A percentile compares a stretch with the other conserved stretches of the same genome.
phyloP scores from a whole-genome alignment of 1,139 yeast species.

The Pichia sp. region DNA sequence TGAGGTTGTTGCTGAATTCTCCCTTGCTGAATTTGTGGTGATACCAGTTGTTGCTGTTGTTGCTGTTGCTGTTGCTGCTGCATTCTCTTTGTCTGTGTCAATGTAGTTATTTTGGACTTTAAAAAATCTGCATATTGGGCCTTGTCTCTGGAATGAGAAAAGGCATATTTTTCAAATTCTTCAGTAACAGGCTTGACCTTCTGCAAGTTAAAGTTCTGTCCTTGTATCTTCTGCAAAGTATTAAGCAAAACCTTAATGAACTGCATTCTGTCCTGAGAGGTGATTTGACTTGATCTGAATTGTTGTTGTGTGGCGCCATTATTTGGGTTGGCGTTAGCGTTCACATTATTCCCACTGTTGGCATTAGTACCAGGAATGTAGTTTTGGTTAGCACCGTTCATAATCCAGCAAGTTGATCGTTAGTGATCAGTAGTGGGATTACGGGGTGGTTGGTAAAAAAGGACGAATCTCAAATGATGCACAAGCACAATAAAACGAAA shows the following conservation, averaged over 20 bases:
- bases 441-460: no score
- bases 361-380: neutral
- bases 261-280: slow-evolving; percentile 23
- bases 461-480: no score
- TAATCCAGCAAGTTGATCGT: neutral
- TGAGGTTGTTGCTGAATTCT: slow-evolving; percentile 7
- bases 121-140: slow-evolving; percentile 24
- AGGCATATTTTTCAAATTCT: slow-evolving; percentile 26
- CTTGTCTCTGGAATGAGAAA: slow-evolving; percentile 20
- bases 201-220: slow-evolving; percentile 19
- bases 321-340: neutral
- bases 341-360: neutral
- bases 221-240: slow-evolving; percentile 25
- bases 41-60: slow-evolving; percentile 1
- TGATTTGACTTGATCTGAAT: slow-evolving; percentile 9
- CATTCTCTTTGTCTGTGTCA: slow-evolving; percentile 21
- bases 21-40: neutral
- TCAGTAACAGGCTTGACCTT: slow-evolving; percentile 25
- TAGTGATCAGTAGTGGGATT: no score
- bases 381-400: neutral
- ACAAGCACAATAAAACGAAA: no score
- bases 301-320: neutral
- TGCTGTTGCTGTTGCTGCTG: slow-evolving; percentile 8
- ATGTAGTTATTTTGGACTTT: slow-evolving; percentile 22
- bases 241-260: slow-evolving; percentile 24